Base-by-base conservation (phyloP, 1,284 basidiomycete genomes). In the Psilocybe mexicana region DNA sequence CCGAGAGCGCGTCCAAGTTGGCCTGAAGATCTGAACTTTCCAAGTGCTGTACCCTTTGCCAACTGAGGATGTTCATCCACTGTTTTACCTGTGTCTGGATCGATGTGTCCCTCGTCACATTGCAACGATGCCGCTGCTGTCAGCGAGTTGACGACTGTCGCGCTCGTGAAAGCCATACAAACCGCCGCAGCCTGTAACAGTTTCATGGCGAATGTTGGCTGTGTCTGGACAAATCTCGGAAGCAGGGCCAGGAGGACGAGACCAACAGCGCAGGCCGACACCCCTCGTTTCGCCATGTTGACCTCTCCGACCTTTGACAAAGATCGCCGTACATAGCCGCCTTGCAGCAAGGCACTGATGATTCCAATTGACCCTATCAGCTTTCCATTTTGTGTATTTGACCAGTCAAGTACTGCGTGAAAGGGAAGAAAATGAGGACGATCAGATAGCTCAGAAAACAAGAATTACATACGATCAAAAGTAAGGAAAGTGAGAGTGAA, bases 401-500 rank as follows among this genome's bases (percentile, higher is more conserved):
- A 87, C 83, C 92, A 95, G 70, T 92, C 88, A 58, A 96, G 88
- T 52, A 96, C 89, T 87, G 6, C 52, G 18, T 18, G 18, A 18
- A 18, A 18, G 18, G 18, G 42, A 48, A 25, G 58, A 38, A 61
- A 33, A 28, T 18, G 46, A 55, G 18, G 23, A 45, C 54, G 12
- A 55, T 38, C 6, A 26, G 25, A 12, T 57, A 43, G 25, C 24
- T n/a, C 26, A 45, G n/a, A 52, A 12, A 47, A 25, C 28, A 43
- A 12, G 30, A 36, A 35, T 43, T 5, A 80, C 89, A 71, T 70
- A 93, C 91, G 72, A 69, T 93, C 91, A 65, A 92, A 93, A 1
- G 92, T 95, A 49, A 96, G 76, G 78, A 96, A 96, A 0, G 92
- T 94, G 28, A 96, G 77, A 0, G 94, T 96, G 73, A 95, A 96